phyloP scores from a whole-genome alignment of 2,329 filamentous ascomycete species.

The Pyrenochaeta sp. region DNA sequence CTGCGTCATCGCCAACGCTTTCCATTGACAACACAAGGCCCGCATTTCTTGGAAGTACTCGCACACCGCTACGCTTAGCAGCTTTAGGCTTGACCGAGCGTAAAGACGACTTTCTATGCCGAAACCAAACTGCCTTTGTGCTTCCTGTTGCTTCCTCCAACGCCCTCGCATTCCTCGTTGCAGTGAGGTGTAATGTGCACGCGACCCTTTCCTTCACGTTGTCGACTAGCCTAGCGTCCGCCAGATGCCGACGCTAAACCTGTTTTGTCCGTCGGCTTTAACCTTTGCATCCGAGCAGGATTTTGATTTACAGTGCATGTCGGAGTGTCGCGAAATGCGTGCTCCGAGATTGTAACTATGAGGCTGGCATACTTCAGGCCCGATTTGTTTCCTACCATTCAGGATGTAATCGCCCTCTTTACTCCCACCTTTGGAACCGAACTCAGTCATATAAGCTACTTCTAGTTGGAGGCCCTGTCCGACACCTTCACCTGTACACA shows the following conservation, averaged over 20 bases:
- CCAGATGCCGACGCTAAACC: conserved; percentile 1
- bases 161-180: background rate
- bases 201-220: background rate
- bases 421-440: too few species aligned
- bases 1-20: conserved; percentile 10
- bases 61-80: too few species aligned
- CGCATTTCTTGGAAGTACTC: too few species aligned
- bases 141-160: background rate
- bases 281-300: background rate
- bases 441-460: too few species aligned
- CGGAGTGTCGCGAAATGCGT: background rate
- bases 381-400: too few species aligned
- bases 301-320: background rate
- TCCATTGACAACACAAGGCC: too few species aligned
- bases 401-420: too few species aligned
- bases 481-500: too few species aligned
- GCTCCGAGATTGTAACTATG: background rate
- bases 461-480: too few species aligned
- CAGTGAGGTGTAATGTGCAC: conserved; percentile 4
- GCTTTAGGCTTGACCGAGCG: background rate
- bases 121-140: background rate
- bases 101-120: background rate
- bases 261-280: background rate
- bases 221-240: conserved; percentile 2
- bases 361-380: background rate